A percentile compares a stretch with the other conserved stretches of the same genome.
phyloP scores from a whole-genome alignment of 257 asterid genomes.

The Plectranthus barbatus region DNA sequence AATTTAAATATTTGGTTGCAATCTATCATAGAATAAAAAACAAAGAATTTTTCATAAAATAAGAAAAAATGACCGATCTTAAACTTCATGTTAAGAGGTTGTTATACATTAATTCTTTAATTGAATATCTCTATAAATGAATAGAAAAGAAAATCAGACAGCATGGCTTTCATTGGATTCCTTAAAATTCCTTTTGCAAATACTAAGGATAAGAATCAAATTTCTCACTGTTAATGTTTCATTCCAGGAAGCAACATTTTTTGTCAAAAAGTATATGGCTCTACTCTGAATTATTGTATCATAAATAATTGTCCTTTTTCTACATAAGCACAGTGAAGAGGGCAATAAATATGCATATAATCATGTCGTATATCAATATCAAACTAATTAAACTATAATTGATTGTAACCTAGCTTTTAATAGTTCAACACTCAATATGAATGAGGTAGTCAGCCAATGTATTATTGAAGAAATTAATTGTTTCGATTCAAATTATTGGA shows the following conservation, averaged over 20 bases:
- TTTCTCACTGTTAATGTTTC: not conserved
- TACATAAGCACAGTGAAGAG: not conserved
- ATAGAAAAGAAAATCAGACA: too few relatives aligned
- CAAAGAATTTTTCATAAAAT: too few relatives aligned
- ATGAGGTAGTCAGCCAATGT: too few relatives aligned
- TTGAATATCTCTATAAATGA: too few relatives aligned
- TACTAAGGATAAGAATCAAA: constrained; percentile 8
- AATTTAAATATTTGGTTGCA: too few relatives aligned
- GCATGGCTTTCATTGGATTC: constrained; percentile 13
- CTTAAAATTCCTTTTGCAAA: constrained; percentile 2
- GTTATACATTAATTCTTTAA: too few relatives aligned
- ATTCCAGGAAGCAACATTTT: constrained; percentile 10
- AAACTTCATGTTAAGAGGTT: too few relatives aligned
- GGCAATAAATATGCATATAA: not conserved
- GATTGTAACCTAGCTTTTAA: not conserved
- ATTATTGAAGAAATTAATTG: too few relatives aligned
- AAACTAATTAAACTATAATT: not conserved
- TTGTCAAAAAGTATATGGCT: not conserved
- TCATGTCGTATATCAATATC: not conserved
- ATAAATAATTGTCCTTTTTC: not conserved
- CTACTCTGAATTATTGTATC: not conserved
- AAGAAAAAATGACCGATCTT: too few relatives aligned
- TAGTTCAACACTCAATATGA: not conserved
- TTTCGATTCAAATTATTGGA: too few relatives aligned
- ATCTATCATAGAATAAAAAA: too few relatives aligned